Evolutionary conservation across 2,329 filamentous ascomycete species (phyloP).

Genomic region (Acephala macrosclerotiorum): DNA sequence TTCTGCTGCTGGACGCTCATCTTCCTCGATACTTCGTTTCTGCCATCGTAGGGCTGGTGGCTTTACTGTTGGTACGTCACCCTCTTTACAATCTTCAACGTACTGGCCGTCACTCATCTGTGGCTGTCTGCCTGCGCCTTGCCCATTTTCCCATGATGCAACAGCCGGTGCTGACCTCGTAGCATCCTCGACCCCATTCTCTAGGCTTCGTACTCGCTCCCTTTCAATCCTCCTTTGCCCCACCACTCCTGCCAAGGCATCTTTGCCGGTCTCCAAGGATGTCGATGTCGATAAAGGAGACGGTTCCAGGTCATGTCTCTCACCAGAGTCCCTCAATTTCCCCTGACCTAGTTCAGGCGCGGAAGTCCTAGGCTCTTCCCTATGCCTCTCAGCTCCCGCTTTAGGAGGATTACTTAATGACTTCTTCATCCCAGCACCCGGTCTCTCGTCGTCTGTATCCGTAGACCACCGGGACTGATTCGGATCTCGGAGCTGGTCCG

Average conservation of each 20-base stretch:
- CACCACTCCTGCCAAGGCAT: neutral
- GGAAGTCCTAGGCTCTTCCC: neutral
- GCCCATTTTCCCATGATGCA: no score
- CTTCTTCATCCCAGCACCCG: neutral
- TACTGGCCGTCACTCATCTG: neutral
- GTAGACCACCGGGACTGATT: neutral
- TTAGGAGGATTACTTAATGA: neutral
- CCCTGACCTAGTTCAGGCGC: neutral
- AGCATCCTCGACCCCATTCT: no score
- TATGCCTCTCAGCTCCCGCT: neutral
- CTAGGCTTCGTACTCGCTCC: no score
- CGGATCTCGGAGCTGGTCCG: no score
- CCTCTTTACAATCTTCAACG: neutral
- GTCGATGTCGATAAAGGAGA: neutral
- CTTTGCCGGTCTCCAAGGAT: neutral
- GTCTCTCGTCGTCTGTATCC: neutral
- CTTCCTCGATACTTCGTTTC: neutral
- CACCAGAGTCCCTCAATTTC: neutral
- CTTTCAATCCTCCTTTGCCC: neutral
- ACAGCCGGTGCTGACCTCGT: no score
- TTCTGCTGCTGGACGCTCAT: neutral
- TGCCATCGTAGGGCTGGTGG: neutral
- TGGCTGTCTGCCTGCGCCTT: neutral
- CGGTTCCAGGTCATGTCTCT: neutral
- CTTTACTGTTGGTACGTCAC: neutral